Percentiles rank a stretch among this genome's conserved stretches.
Evolutionary conservation across 176 grass and related monocot genomes (phyloP).

Genomic region (Carex littledalei): DNA sequence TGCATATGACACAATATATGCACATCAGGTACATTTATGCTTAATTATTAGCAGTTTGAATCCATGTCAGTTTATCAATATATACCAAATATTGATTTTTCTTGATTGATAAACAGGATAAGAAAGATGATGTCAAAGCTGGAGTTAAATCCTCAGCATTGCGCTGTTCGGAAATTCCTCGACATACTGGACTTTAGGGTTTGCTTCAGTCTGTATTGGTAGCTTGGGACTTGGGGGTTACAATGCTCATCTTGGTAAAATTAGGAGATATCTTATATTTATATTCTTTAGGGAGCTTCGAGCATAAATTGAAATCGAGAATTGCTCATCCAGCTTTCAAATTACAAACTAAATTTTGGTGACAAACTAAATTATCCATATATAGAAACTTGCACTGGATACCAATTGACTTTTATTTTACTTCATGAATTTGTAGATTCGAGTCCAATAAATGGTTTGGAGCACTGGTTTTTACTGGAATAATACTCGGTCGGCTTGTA

Average conservation of each 20-base stretch:
- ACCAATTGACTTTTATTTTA: neutral
- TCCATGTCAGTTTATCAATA: neutral
- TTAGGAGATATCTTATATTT: neutral
- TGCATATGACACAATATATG: constrained; percentile 47
- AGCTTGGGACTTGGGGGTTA: constrained; percentile 27
- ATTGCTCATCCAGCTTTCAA: too few relatives aligned
- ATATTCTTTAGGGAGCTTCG: neutral
- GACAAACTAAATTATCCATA: neutral
- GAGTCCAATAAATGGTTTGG: constrained; percentile 46
- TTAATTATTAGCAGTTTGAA: neutral
- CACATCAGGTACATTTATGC: constrained; percentile 31
- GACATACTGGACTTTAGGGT: constrained; percentile 29
- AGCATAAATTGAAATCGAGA: neutral
- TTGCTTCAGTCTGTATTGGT: constrained; percentile 29
- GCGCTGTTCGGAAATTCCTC: constrained; percentile 29
- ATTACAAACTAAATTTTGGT: neutral
- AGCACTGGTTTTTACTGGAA: constrained; percentile 34
- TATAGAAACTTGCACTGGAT: neutral
- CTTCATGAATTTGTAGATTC: constrained; percentile 15
- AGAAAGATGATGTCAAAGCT: constrained; percentile 36
- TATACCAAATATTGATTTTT: neutral
- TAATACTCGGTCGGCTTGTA: constrained; percentile 32
- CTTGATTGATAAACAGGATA: constrained; percentile 24
- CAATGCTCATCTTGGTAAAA: constrained; percentile 39
- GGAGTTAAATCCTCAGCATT: constrained; percentile 45